Conservation (phyloP, 139 green algal species). For the Raphidocelis subcapitata region DNA sequence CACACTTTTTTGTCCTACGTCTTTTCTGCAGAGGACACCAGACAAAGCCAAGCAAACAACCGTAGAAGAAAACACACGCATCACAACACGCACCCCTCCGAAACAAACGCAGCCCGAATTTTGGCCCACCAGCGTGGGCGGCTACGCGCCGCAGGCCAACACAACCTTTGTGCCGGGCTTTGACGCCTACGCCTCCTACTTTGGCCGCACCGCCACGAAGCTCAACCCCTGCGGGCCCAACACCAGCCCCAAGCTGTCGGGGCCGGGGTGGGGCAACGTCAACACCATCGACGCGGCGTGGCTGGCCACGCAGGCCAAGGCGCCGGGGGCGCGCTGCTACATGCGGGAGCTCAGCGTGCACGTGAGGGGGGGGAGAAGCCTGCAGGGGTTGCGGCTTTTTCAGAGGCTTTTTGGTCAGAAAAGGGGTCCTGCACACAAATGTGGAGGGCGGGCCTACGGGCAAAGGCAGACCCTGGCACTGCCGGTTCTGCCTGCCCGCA, state of each 20-base stretch:
- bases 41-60: too few relatives aligned
- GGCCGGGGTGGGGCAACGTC: conserved; percentile 32
- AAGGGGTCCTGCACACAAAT: too few relatives aligned
- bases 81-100: too few relatives aligned
- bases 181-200: conserved; percentile 23
- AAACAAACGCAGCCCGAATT: conserved; percentile 18
- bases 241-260: conserved; percentile 6
- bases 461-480: too few relatives aligned
- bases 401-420: too few relatives aligned
- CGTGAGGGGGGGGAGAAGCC: too few relatives aligned
- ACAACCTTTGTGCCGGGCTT: conserved; percentile 14
- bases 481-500: background rate
- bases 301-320: conserved; percentile 3
- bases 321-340: conserved; percentile 6
- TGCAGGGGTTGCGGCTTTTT: too few relatives aligned
- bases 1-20: too few relatives aligned
- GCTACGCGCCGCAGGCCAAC: background rate
- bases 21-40: too few relatives aligned
- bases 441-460: too few relatives aligned
- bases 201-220: background rate
- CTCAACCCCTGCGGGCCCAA: conserved; percentile 21
- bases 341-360: conserved; percentile 22
- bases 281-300: conserved; percentile 30
- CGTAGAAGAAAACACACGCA: too few relatives aligned
- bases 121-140: conserved; percentile 27